Conservation (phyloP, 2,329 filamentous ascomycete species). For the Microsporum audouinii region DNA sequence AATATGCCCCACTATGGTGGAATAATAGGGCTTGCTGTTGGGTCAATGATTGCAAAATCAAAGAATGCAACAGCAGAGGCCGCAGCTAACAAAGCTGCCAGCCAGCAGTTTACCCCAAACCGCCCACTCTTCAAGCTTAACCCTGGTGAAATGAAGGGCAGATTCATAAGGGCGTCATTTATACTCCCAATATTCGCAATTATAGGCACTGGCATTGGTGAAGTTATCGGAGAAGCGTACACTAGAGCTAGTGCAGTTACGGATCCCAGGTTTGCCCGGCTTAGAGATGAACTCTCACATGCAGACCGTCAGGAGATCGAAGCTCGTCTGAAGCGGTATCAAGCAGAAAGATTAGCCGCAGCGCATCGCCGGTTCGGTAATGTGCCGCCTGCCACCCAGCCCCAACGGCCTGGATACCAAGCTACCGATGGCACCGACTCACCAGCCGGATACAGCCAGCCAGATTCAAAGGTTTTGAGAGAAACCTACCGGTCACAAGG, state of each 20-base stretch:
- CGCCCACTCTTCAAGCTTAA: not conserved
- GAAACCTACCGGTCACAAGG: slow-evolving; percentile 8
- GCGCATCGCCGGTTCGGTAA: not conserved
- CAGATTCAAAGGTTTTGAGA: slow-evolving; percentile 9
- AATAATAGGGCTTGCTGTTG: slow-evolving; percentile 15
- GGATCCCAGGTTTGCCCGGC: slow-evolving; percentile 7
- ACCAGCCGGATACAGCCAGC: not conserved
- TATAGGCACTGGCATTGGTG: not conserved
- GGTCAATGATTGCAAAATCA: not conserved
- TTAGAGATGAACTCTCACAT: not conserved
- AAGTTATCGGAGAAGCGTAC: not conserved
- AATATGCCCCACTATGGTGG: not conserved
- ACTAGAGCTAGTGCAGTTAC: not conserved
- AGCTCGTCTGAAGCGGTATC: not conserved
- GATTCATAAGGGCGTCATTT: not conserved
- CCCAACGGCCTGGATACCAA: not conserved
- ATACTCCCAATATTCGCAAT: not conserved
- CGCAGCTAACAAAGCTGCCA: not conserved
- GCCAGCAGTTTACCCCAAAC: not conserved
- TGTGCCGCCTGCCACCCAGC: not conserved
- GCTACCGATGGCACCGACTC: slow-evolving; percentile 4
- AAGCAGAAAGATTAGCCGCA: not conserved
- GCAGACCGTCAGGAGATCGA: not conserved
- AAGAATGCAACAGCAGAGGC: not conserved
- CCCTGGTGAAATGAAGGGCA: not conserved